Evolutionary conservation across 305 asterid species (phyloP).

Genomic region (Rubia tinctorum): DNA sequence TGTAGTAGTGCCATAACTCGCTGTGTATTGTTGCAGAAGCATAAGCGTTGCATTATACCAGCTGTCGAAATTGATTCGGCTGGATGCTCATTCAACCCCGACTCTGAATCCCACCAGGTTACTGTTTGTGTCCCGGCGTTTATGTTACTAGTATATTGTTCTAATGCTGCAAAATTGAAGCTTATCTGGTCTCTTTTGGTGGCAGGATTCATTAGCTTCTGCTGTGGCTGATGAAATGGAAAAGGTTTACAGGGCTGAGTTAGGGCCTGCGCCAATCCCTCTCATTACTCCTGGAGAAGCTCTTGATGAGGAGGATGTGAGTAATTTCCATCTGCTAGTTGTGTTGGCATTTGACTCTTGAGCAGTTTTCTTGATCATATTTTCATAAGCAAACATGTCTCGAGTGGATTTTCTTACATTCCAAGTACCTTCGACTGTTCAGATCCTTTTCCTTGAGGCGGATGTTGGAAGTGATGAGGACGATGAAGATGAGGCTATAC

Average conservation of each 20-base stretch:
- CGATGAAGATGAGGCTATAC: slow-evolving; percentile 36
- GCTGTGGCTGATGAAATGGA: slow-evolving; percentile 99
- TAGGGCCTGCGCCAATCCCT: slow-evolving; percentile 93
- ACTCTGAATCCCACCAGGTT: slow-evolving; percentile 91
- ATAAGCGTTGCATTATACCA: slow-evolving; percentile 62
- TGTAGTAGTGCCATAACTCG: background rate
- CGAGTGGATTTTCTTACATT: slow-evolving; percentile 16
- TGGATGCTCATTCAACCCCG: slow-evolving; percentile 95
- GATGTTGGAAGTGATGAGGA: slow-evolving; percentile 56
- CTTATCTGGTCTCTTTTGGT: slow-evolving; percentile 17
- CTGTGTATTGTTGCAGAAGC: slow-evolving; percentile 44
- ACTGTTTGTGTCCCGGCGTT: slow-evolving; percentile 12
- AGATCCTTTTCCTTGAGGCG: slow-evolving; percentile 89
- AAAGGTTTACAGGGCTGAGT: slow-evolving; percentile 63
- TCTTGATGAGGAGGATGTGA: slow-evolving; percentile 75
- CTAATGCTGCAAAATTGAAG: background rate
- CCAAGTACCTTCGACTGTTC: slow-evolving; percentile 13
- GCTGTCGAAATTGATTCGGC: slow-evolving; percentile 92
- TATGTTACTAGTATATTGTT: slow-evolving; percentile 4
- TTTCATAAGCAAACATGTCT: background rate
- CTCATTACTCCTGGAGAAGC: slow-evolving; percentile 62
- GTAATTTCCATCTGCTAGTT: slow-evolving; percentile 22
- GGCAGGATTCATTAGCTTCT: slow-evolving; percentile 87
- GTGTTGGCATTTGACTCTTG: background rate
- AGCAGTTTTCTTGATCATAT: background rate